A percentile compares a stretch with the other conserved stretches of the same genome.
Conservation (phyloP, 1,284 basidiomycete species). For the Abortiporus biennis region DNA sequence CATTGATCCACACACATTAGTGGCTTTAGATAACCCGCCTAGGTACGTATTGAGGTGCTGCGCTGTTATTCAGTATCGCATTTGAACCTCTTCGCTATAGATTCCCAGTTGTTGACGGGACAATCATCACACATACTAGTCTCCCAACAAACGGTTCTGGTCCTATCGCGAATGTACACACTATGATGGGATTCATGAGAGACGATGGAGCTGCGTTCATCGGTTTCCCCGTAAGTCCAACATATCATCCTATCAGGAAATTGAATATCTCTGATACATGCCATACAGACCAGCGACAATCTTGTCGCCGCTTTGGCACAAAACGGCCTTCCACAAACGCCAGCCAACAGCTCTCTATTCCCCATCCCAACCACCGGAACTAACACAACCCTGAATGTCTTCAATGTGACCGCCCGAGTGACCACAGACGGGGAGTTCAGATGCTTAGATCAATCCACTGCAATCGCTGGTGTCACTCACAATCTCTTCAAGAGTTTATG, state of each 20-base stretch:
- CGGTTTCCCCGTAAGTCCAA: conserved; percentile 18
- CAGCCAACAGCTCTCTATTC: conserved; percentile 25
- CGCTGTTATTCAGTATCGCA: background rate
- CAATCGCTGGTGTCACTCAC: conserved; percentile 26
- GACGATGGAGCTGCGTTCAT: conserved; percentile 33
- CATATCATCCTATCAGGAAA: background rate
- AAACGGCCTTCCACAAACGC: conserved; percentile 16
- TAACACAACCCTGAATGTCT: conserved; percentile 26
- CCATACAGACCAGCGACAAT: conserved; percentile 17
- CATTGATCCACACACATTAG: conserved; percentile 26
- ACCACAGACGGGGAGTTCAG: conserved; percentile 32
- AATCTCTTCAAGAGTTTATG: conserved; percentile 28
- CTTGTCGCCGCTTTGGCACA: conserved; percentile 16
- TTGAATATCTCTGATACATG: background rate
- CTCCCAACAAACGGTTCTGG: conserved; percentile 33
- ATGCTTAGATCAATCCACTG: conserved; percentile 34
- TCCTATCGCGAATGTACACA: conserved; percentile 34
- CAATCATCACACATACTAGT: conserved; percentile 31
- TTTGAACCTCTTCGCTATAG: conserved; percentile 14
- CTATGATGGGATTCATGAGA: conserved; percentile 40
- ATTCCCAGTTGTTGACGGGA: conserved; percentile 41
- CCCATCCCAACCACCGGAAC: conserved; percentile 18
- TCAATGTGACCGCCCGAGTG: conserved; percentile 29
- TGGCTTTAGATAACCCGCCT: conserved; percentile 26
- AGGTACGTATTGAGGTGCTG: conserved; percentile 17